Evolutionary conservation across 768 basidiomycete genomes (phyloP).

Genomic region (Serendipita sp.): DNA sequence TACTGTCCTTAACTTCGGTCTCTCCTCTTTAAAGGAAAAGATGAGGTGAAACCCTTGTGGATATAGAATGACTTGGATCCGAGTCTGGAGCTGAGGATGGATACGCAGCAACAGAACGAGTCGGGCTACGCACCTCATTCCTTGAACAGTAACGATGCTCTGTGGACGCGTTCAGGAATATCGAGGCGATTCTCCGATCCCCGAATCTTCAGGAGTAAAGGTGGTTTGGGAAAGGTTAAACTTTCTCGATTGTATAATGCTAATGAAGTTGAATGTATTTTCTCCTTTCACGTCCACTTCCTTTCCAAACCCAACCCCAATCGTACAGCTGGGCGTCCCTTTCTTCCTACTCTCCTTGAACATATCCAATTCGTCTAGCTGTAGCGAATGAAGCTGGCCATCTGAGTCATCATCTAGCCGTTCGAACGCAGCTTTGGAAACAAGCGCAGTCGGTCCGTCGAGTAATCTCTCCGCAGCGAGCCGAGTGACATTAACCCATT

Average conservation of each 20-base stretch:
- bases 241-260: background rate
- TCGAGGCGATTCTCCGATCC: no score
- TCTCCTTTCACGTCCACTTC: background rate
- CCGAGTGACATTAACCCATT: background rate
- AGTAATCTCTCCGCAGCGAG: background rate
- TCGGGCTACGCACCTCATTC: no score
- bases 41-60: no score
- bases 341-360: background rate
- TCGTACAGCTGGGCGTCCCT: background rate
- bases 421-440: background rate
- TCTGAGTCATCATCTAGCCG: background rate
- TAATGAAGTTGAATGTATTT: background rate
- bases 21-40: no score
- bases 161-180: no score
- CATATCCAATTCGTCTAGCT: background rate
- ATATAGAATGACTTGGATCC: no score
- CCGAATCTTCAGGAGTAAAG: background rate
- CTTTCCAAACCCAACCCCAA: no score
- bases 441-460: background rate
- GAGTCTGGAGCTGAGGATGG: no score
- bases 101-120: no score
- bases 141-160: no score
- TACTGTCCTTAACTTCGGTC: no score
- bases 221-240: background rate
- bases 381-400: background rate